A percentile compares a stretch with the other conserved stretches of the same genome.
These are phyloP conservation scores for Sutorius australiensis DNA, from an alignment of 768 basidiomycete species.

Conservation along the genomic window DNA sequence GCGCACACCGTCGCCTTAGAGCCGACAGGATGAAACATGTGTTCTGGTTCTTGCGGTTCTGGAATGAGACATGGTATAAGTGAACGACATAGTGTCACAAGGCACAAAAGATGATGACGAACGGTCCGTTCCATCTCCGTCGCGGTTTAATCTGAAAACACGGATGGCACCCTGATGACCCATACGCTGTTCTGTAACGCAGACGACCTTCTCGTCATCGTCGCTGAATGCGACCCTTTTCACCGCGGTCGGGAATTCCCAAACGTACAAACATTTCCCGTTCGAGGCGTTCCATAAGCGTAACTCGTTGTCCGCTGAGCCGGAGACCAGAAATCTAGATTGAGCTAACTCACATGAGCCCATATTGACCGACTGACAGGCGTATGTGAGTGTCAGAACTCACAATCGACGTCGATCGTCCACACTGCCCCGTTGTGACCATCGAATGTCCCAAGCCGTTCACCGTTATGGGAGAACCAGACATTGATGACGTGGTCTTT, in stretches of 20 bases:
- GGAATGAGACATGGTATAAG: conserved; percentile 1
- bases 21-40: conserved; percentile 84
- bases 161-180: conserved; percentile 88
- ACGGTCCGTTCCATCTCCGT: conserved; percentile 81
- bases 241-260: conserved; percentile 98
- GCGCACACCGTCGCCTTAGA: conserved; percentile 97
- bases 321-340: conserved; percentile 83
- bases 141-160: conserved; percentile 82
- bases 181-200: conserved; percentile 97
- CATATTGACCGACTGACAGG: background rate
- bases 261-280: conserved; percentile 89
- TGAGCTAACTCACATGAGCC: conserved; percentile 48
- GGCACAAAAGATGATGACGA: conserved; percentile 28
- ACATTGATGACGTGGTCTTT: conserved; percentile 96
- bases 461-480: conserved; percentile 97
- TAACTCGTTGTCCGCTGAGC: conserved; percentile 91
- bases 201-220: conserved; percentile 77
- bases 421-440: conserved; percentile 96
- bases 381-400: conserved; percentile 29
- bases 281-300: conserved; percentile 85
- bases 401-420: conserved; percentile 96
- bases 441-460: conserved; percentile 93
- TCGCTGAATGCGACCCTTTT: conserved; percentile 93
- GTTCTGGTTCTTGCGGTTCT: conserved; percentile 75
- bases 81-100: background rate